Base-by-base conservation (phyloP, 257 asterid genomes). In the Voacanga thouarsii region DNA sequence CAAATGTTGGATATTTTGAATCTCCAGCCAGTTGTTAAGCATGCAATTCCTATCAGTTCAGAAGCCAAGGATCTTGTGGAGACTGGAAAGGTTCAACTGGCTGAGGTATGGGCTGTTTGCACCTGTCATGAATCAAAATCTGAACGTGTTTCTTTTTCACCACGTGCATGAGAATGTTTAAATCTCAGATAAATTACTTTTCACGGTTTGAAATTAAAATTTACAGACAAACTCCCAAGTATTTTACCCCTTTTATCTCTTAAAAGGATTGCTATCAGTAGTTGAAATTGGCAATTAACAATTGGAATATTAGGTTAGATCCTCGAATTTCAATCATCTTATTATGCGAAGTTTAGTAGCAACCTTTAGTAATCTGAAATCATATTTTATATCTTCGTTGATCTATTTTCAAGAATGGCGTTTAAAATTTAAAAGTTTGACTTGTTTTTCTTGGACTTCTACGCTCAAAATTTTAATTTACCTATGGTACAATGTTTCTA, bases 31-130 rank as follows among this genome's bases (percentile, higher is more conserved):
- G 97, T 96, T 28, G 93, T 93, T 76, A 96, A 96, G 85, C 97
- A 93, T 86, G 95, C 97, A n/a, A 90, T 96, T 82, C 98, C 97
- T 69, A 84, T 96, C 60, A 93, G 97, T 78, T 89, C 99, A 60
- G 97, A 93, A 86, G 98, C 99, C 76, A 92, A 88, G 91, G 94
- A 90, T 84, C 92, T 96, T 63, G 91, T 93, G 74, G 99, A 96
- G 85, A 86, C 97, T 44, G 99, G 97, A 79, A 96, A 96, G 87
- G 88, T 85, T 83, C 98, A 96, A 71, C 86, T 96, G 83, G 97
- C 97, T 30, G 97, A 96, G 97, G 98, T 93, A 87, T 49, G 63
- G 41, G 75, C 56, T 39, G 55, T 79, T 83, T 26, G 74, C 44
- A 41, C 77, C 24, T 39, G 51, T 71, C 64, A 77, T 28, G 57